Percentiles rank a stretch among this genome's conserved stretches.
Evolutionary conservation across 192 early-diverging fungal genomes (phyloP).

Genomic region (Coemansia asiatica): DNA sequence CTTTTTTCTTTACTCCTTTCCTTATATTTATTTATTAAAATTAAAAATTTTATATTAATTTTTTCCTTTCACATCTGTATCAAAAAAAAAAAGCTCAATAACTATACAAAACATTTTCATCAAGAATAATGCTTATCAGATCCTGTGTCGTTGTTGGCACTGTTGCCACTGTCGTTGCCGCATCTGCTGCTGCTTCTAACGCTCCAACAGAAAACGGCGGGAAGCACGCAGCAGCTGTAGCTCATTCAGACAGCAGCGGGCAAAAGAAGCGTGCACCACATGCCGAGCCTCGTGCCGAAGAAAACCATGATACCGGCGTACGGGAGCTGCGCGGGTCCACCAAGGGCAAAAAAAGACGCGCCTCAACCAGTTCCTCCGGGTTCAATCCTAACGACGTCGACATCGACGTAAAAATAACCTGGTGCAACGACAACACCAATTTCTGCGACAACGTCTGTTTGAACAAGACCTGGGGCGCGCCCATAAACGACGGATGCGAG

Average conservation of each 20-base stretch:
- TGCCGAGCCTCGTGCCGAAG: not conserved
- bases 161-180: constrained; percentile 25
- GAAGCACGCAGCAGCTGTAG: not conserved
- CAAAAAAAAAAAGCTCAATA: not conserved
- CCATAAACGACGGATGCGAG: constrained; percentile 54
- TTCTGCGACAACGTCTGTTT: constrained; percentile 58
- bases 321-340: constrained; percentile 23
- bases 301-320: constrained; percentile 15
- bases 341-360: constrained; percentile 28
- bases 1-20: not conserved
- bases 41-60: not conserved
- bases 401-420: constrained; percentile 46
- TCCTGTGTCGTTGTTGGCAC: constrained; percentile 23
- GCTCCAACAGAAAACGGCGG: not conserved
- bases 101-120: too few species aligned
- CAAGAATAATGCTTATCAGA: constrained; percentile 18
- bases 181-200: constrained; percentile 5
- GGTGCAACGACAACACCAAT: constrained; percentile 57
- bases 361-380: constrained; percentile 21
- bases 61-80: not conserved
- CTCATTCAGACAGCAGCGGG: not conserved
- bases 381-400: constrained; percentile 41
- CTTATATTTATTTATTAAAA: too few species aligned
- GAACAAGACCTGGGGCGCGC: constrained; percentile 53
- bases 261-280: constrained; percentile 6